Evolutionary conservation across 768 basidiomycete genomes (phyloP).

Genomic region (Tulasnella sp.): DNA sequence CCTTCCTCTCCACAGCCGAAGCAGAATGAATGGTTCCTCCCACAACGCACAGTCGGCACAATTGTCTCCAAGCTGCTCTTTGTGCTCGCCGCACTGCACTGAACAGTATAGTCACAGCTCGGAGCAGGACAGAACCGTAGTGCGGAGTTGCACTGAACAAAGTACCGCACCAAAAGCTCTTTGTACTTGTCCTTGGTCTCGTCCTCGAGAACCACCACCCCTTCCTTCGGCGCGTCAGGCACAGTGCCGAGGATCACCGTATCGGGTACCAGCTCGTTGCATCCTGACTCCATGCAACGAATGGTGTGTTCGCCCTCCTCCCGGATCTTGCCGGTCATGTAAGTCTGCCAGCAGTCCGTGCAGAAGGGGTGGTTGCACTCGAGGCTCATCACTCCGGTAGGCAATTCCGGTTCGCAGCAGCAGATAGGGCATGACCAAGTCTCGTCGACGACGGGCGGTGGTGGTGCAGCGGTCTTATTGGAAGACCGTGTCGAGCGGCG

Average conservation of each 20-base stretch:
- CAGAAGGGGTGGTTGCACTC: slow-evolving; percentile 82
- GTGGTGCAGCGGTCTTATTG: slow-evolving; percentile 21
- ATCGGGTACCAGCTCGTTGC: slow-evolving; percentile 54
- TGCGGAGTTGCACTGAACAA: slow-evolving; percentile 68
- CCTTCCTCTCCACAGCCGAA: slow-evolving; percentile 85
- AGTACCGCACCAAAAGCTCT: slow-evolving; percentile 80
- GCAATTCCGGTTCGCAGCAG: slow-evolving; percentile 59
- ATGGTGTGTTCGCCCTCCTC: slow-evolving; percentile 66
- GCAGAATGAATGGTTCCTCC: slow-evolving; percentile 67
- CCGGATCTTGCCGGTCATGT: slow-evolving; percentile 66
- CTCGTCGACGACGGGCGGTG: slow-evolving; percentile 26
- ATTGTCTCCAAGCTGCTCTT: slow-evolving; percentile 61
- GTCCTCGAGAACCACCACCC: neutral
- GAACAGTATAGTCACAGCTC: slow-evolving; percentile 86
- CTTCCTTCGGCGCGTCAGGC: neutral
- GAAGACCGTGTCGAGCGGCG: slow-evolving; percentile 23
- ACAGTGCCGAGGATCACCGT: slow-evolving; percentile 34
- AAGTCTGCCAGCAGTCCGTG: slow-evolving; percentile 71
- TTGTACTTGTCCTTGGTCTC: slow-evolving; percentile 25
- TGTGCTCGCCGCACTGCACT: slow-evolving; percentile 70
- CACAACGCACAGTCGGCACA: slow-evolving; percentile 85
- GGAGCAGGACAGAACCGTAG: slow-evolving; percentile 96
- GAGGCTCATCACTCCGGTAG: slow-evolving; percentile 45
- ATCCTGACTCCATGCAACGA: slow-evolving; percentile 73
- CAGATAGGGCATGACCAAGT: slow-evolving; percentile 89